These are phyloP conservation scores for Colletotrichum melonis DNA, from an alignment of 2,329 filamentous ascomycete genomes.

Conservation along the genomic window DNA sequence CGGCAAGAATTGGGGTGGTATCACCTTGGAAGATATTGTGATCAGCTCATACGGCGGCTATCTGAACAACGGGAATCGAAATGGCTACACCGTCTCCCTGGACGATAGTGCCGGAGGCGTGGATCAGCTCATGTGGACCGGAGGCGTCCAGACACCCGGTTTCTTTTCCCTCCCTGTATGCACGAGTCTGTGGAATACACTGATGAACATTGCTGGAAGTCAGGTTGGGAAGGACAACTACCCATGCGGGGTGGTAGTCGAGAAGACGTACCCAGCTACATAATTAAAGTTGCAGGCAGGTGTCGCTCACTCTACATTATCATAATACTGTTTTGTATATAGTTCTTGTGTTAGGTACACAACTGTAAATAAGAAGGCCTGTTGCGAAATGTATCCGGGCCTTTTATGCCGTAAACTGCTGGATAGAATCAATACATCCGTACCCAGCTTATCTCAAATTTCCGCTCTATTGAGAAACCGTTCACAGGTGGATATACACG, in stretches of 20 bases:
- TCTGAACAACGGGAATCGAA: conserved; percentile 2
- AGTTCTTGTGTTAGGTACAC: neutral
- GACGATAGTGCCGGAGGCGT: conserved; percentile 2
- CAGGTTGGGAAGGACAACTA: neutral
- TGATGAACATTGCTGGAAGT: conserved; percentile 8
- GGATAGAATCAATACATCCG: too few relatives aligned
- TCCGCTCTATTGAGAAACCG: too few relatives aligned
- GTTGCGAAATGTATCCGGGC: too few relatives aligned
- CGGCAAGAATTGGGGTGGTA: conserved; percentile 16
- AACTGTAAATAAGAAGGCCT: neutral
- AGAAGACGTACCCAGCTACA: neutral
- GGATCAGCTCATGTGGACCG: conserved; percentile 3
- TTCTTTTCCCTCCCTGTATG: conserved; percentile 20
- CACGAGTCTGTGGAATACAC: conserved; percentile 18
- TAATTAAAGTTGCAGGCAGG: neutral
- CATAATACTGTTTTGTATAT: neutral
- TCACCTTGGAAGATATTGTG: conserved; percentile 25
- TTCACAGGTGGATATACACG: too few relatives aligned
- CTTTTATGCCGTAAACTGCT: too few relatives aligned
- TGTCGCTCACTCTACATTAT: neutral
- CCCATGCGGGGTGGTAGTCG: conserved; percentile 9
- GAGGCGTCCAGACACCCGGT: conserved; percentile 1
- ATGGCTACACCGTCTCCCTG: conserved; percentile 13
- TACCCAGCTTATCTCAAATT: too few relatives aligned
- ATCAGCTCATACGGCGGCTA: conserved; percentile 16